Evolutionary conservation across 2,329 filamentous ascomycete species (phyloP).

Genomic region (Phyllachora maydis): DNA sequence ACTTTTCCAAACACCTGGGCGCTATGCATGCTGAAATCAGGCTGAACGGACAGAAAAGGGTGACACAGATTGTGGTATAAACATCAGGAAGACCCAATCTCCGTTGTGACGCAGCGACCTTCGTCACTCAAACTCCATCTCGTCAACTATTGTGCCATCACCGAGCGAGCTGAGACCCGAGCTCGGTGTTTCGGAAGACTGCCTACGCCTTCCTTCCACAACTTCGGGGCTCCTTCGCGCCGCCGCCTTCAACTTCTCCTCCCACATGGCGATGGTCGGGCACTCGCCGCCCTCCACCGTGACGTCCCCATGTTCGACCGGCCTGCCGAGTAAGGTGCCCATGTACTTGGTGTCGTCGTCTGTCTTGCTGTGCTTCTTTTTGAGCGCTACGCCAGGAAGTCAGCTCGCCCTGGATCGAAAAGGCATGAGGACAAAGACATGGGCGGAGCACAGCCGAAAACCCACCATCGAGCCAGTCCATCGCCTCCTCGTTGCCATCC

Average conservation of each 20-base stretch:
- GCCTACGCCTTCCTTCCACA: constrained; percentile 19
- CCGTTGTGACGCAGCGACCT: too few species aligned
- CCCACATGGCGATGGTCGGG: constrained; percentile 48
- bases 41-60: too few species aligned
- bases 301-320: constrained; percentile 48
- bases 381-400: constrained; percentile 37
- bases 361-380: constrained; percentile 82
- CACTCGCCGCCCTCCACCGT: constrained; percentile 59
- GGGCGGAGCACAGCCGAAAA: too few species aligned
- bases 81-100: too few species aligned
- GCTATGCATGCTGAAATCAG: too few species aligned
- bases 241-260: constrained; percentile 15
- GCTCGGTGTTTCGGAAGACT: too few species aligned
- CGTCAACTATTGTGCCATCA: constrained; percentile 21
- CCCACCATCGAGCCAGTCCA: constrained; percentile 49
- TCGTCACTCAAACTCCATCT: constrained; percentile 23
- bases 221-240: constrained; percentile 9
- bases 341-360: constrained; percentile 73
- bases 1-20: too few species aligned
- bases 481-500: constrained; percentile 40
- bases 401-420: too few species aligned
- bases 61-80: too few species aligned
- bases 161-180: constrained; percentile 36
- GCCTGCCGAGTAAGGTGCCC: constrained; percentile 63
- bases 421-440: too few species aligned